Evolutionary conservation across 2,329 filamentous ascomycete genomes (phyloP).

Genomic region (Ceratocystis alfenasii): DNA sequence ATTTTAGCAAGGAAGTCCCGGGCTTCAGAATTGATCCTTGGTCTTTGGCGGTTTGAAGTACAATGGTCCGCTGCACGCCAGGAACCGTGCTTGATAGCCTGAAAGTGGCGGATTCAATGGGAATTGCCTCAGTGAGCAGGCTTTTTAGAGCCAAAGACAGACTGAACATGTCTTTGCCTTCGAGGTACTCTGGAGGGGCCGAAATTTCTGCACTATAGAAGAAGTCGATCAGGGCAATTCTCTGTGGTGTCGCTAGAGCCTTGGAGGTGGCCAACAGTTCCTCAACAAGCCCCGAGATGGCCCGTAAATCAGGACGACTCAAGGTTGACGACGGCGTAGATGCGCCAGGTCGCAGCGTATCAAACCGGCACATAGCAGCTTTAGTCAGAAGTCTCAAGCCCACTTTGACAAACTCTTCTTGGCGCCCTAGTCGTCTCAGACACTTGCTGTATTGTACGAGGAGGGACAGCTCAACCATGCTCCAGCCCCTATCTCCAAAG

Average conservation of each 20-base stretch:
- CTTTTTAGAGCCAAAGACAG: constrained; percentile 23
- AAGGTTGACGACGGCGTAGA: constrained; percentile 9
- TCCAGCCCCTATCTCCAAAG: constrained; percentile 70
- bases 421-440: constrained; percentile 60
- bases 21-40: constrained; percentile 33
- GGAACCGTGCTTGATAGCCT: constrained; percentile 14
- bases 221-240: constrained; percentile 58
- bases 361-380: constrained; percentile 34
- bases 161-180: constrained; percentile 26
- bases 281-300: constrained; percentile 38
- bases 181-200: constrained; percentile 52
- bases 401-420: constrained; percentile 67
- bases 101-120: constrained; percentile 18
- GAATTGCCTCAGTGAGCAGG: constrained; percentile 16
- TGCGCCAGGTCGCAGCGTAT: constrained; percentile 23
- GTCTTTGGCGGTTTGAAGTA: constrained; percentile 25
- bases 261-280: constrained; percentile 38
- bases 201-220: constrained; percentile 59
- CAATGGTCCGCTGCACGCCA: constrained; percentile 23
- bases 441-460: constrained; percentile 77
- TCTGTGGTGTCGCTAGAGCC: constrained; percentile 44
- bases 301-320: constrained; percentile 26
- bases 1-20: constrained; percentile 36
- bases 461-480: constrained; percentile 66
- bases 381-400: constrained; percentile 64